Base-by-base conservation (phyloP, 305 asterid genomes). In the Solanum hybrid region DNA sequence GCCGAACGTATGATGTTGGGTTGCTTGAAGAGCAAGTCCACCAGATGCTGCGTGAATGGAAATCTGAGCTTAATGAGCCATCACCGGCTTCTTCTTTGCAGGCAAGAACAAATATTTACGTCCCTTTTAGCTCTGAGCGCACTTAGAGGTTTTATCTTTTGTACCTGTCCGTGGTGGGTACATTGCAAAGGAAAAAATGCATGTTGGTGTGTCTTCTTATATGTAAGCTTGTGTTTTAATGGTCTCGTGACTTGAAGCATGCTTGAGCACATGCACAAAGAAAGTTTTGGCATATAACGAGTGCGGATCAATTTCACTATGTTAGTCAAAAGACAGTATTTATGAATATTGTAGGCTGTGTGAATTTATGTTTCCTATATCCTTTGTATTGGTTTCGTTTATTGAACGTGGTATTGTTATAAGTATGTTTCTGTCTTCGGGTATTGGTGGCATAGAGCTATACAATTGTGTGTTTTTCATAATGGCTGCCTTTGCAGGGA, bases 1-100 rank as follows among this genome's bases (percentile, higher is more conserved):
- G 99, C 90, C 98, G 99, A 40, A 42, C 92, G 8, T 90, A 92
- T 60, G 98, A 97, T 89, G 98, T 91, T 86, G 95, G 95, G 15
- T 90, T 96, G 91, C 98, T 96, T 78, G 99, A 97, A 92, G 99
- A 96, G 94, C 98, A 97, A 93, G 96, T 97, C 90, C 96, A 97
- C 90, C 99, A 94, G 95, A 94, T 96, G 98, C 98, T 97, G 37
- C 98, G 98, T 0, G 99, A 97, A 87, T 96, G 98, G 98, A 94
- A 97, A 91, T 90, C 97, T 64, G 99, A 97, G 93, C 98, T 96
- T 85, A 94, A 92, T 51, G 97, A 96, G 91, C 97, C 98, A 26
- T 94, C 99, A 29, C 98, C 99, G 2, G 97, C 99, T 75, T 92
- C 99, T 88, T 97, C 99, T 26, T 89, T 95, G 92, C 99, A 97